These are phyloP conservation scores for Trichophyton benhamiae DNA, from an alignment of 2,329 filamentous ascomycete genomes.

Conservation along the genomic window DNA sequence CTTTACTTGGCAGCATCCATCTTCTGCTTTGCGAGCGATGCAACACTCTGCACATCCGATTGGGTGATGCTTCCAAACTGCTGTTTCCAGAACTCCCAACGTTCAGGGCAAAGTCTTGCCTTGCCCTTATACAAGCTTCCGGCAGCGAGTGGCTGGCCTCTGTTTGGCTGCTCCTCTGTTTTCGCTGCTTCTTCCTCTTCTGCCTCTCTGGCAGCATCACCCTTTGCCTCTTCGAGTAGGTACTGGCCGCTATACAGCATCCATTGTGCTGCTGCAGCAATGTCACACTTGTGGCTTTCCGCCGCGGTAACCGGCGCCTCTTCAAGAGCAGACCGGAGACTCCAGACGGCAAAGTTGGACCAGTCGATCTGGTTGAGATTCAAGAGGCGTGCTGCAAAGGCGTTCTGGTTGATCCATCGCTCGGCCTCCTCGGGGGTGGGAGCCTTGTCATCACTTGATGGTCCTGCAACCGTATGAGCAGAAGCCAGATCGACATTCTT, in stretches of 20 bases:
- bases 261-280: constrained; percentile 1
- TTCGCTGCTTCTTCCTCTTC: not conserved
- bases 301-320: not conserved
- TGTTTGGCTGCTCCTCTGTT: not conserved
- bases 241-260: not conserved
- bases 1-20: not conserved
- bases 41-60: not conserved
- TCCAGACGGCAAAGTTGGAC: constrained; percentile 4
- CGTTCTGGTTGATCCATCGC: constrained; percentile 2
- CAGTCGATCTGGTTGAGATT: not conserved
- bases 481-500: not conserved
- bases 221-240: not conserved
- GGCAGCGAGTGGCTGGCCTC: not conserved
- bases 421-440: not conserved
- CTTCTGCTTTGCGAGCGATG: not conserved
- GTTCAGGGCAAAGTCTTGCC: not conserved
- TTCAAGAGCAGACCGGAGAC: not conserved
- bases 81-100: constrained; percentile 3
- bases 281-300: not conserved
- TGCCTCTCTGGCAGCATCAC: not conserved
- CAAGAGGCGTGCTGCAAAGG: constrained; percentile 1
- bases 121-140: not conserved
- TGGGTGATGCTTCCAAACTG: not conserved
- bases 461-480: not conserved
- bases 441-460: not conserved